These are phyloP conservation scores for Aureobasidium pullulans DNA, from an alignment of 2,329 filamentous ascomycete species.

Conservation along the genomic window DNA sequence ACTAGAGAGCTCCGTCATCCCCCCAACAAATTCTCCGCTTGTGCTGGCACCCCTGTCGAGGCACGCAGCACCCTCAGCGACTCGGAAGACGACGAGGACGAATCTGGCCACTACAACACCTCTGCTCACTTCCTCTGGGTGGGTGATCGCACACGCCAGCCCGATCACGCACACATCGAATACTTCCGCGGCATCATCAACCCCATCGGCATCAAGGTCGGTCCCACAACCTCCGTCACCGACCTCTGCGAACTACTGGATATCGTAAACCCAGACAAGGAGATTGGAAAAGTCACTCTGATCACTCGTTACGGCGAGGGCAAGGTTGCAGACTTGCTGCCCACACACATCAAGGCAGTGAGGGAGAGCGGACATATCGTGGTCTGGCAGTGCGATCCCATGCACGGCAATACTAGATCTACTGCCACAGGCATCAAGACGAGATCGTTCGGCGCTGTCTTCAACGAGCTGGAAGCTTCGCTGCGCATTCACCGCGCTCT, in stretches of 20 bases:
- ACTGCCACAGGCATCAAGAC: constrained; percentile 82
- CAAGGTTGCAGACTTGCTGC: constrained; percentile 68
- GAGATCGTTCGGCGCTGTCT: constrained; percentile 80
- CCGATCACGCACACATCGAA: constrained; percentile 90
- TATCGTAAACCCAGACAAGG: constrained; percentile 72
- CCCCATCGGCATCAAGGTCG: constrained; percentile 93
- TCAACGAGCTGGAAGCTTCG: constrained; percentile 76
- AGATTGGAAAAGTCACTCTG: constrained; percentile 87
- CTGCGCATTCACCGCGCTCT: constrained; percentile 76
- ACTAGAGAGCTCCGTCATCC: constrained; percentile 69
- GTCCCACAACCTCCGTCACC: constrained; percentile 67
- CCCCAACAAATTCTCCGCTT: constrained; percentile 30
- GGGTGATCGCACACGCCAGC: constrained; percentile 87
- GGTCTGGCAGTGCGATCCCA: constrained; percentile 98
- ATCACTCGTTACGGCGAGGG: constrained; percentile 89
- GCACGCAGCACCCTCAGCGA: constrained; percentile 17
- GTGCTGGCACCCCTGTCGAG: constrained; percentile 14
- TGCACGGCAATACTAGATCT: constrained; percentile 70
- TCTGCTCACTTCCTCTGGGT: constrained; percentile 98
- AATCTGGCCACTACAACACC: constrained; percentile 78
- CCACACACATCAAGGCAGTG: constrained; percentile 80
- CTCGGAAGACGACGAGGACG: constrained; percentile 21
- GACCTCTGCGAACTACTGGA: constrained; percentile 77
- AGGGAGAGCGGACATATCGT: constrained; percentile 68
- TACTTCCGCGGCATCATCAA: constrained; percentile 96